Percentiles rank a stretch among this genome's conserved stretches.
phyloP scores from a whole-genome alignment of 164 flowering plant genomes.

The Taxillus chinensis region DNA sequence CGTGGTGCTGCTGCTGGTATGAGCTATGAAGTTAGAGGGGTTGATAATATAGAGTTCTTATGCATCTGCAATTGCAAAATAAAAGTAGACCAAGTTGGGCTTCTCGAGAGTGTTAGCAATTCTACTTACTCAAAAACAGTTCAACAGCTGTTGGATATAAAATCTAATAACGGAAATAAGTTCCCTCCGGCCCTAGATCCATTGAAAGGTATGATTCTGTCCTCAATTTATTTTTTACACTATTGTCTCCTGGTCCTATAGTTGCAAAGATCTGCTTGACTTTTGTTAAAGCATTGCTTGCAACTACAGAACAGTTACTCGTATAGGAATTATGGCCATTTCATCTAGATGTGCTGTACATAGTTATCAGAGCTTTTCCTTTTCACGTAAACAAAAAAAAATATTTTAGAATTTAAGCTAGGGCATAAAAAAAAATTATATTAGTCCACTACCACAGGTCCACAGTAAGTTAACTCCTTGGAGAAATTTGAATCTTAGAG shows the following conservation, averaged over 20 bases:
- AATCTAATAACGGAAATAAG: slow-evolving; percentile 54
- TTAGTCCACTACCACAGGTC: too few species aligned
- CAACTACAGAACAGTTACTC: too few species aligned
- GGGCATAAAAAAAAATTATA: too few species aligned
- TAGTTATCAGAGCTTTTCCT: too few species aligned
- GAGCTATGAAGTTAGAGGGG: slow-evolving; percentile 63
- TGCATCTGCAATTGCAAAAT: slow-evolving; percentile 63
- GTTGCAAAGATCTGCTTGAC: not conserved
- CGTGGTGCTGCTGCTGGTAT: slow-evolving; percentile 37
- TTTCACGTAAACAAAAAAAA: too few species aligned
- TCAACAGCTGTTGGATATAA: slow-evolving; percentile 47
- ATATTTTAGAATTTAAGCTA: too few species aligned
- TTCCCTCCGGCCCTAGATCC: slow-evolving; percentile 89
- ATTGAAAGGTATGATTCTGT: slow-evolving; percentile 42
- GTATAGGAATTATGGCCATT: too few species aligned
- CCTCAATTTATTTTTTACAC: not conserved
- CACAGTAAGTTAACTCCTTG: too few species aligned
- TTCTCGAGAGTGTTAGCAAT: slow-evolving; percentile 65
- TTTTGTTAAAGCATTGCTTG: not conserved
- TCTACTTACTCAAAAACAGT: slow-evolving; percentile 76
- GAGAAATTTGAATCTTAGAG: too few species aligned
- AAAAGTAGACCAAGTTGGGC: slow-evolving; percentile 67
- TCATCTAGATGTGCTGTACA: too few species aligned
- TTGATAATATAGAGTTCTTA: slow-evolving; percentile 55
- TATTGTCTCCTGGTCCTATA: not conserved